phyloP scores from a whole-genome alignment of 139 green algal genomes.

The Chlamydomonas incerta region DNA sequence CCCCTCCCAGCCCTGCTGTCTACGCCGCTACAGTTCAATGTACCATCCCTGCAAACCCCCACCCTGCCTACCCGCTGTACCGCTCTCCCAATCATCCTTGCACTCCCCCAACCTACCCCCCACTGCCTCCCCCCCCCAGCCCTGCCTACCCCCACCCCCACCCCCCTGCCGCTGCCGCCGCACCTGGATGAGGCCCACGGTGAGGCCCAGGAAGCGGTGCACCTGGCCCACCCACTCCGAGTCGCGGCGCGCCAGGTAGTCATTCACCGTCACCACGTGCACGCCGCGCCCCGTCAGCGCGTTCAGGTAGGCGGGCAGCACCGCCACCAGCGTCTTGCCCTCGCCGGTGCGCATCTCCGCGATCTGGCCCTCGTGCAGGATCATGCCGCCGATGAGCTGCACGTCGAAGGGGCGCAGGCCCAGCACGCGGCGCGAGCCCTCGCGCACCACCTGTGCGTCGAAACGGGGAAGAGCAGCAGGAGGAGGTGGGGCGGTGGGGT shows the following conservation, averaged over 20 bases:
- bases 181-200: conserved; percentile 87
- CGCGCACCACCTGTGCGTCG: conserved; percentile 89
- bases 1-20: too few relatives aligned
- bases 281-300: conserved; percentile 92
- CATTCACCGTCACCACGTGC: conserved; percentile 99
- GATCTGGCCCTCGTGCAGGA: conserved; percentile 91
- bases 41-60: too few relatives aligned
- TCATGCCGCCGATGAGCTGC: conserved; percentile 97
- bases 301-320: conserved; percentile 98
- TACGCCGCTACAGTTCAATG: too few relatives aligned
- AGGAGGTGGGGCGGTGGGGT: background rate
- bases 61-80: too few relatives aligned
- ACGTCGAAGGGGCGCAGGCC: conserved; percentile 98
- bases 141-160: too few relatives aligned
- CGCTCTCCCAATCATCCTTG: too few relatives aligned
- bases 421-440: conserved; percentile 93
- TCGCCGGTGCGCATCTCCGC: conserved; percentile 98
- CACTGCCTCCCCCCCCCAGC: too few relatives aligned
- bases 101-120: too few relatives aligned
- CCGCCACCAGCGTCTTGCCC: conserved; percentile 97
- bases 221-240: conserved; percentile 97
- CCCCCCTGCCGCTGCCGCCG: too few relatives aligned
- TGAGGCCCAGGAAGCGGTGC: conserved; percentile 94
- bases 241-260: conserved; percentile 97
- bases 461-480: too few relatives aligned